Evolutionary conservation across 768 basidiomycete species (phyloP).

Genomic region (Suillus subluteus): DNA sequence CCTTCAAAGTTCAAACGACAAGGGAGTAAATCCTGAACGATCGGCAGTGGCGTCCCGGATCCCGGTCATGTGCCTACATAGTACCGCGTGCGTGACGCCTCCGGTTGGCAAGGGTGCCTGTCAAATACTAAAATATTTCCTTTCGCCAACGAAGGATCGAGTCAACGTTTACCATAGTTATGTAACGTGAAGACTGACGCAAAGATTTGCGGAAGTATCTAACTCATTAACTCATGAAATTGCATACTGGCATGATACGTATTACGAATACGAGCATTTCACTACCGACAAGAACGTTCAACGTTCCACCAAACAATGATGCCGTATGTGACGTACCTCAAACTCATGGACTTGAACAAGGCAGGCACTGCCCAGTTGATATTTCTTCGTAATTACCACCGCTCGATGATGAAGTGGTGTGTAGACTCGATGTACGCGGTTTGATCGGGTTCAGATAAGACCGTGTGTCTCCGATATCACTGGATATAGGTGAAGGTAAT

Average conservation of each 20-base stretch:
- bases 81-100: background rate
- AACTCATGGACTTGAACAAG: background rate
- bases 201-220: background rate
- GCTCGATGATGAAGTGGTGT: background rate
- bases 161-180: background rate
- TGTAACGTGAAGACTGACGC: background rate
- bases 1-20: background rate
- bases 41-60: background rate
- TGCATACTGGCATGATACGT: background rate
- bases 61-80: background rate
- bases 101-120: background rate
- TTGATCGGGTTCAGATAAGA: background rate
- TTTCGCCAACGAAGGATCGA: background rate
- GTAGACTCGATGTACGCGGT: background rate
- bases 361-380: background rate
- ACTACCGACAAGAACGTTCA: background rate
- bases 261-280: background rate
- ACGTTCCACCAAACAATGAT: no score
- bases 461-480: background rate
- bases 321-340: background rate
- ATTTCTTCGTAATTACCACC: background rate
- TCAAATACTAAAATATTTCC: background rate
- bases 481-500: background rate
- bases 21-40: background rate
- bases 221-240: no score